These are phyloP conservation scores for Sclerotinia nivalis DNA, from an alignment of 2,329 filamentous ascomycete species.

Conservation along the genomic window DNA sequence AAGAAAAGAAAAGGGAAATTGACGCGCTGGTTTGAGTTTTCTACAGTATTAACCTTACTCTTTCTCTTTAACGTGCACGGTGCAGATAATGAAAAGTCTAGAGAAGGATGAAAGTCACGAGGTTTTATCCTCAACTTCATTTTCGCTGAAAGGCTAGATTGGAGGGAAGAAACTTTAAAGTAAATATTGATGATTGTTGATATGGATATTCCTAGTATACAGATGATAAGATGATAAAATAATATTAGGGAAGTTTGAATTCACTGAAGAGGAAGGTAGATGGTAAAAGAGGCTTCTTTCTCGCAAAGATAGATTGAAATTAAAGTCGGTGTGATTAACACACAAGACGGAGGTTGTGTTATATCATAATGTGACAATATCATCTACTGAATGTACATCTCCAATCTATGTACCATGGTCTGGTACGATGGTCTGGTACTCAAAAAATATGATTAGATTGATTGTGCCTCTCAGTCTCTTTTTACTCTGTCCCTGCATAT, in stretches of 20 bases:
- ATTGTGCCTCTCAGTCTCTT: neutral
- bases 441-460: no score
- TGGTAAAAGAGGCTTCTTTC: neutral
- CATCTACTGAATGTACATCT: neutral
- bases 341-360: neutral
- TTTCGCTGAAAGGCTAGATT: neutral
- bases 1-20: slow-evolving; percentile 8
- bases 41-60: no score
- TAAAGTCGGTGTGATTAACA: neutral
- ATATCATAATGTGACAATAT: neutral
- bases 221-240: neutral
- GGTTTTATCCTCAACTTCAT: neutral
- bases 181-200: neutral
- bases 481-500: no score
- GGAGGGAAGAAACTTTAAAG: neutral
- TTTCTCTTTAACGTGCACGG: neutral
- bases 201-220: neutral
- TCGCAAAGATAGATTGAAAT: neutral
- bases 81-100: neutral
- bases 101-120: slow-evolving; percentile 4
- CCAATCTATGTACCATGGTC: no score
- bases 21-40: slow-evolving; percentile 14
- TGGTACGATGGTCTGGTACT: no score
- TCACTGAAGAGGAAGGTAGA: neutral
- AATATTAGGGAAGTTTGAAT: neutral